A percentile compares a stretch with the other conserved stretches of the same genome.
Conservation (phyloP, 208 protist genomes). For the Angomonas ambiguus region DNA sequence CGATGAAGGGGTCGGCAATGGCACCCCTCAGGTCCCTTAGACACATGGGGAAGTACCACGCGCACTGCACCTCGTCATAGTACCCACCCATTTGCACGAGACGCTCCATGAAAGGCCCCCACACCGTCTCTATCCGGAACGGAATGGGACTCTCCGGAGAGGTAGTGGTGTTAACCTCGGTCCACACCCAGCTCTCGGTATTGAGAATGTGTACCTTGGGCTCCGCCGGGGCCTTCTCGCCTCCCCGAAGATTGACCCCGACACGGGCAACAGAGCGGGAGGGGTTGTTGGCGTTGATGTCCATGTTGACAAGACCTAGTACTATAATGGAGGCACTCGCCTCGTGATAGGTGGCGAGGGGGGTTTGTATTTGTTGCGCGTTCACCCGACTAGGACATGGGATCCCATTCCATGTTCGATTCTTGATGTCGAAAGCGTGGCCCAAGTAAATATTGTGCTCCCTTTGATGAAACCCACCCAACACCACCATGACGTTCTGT, state of each 20-base stretch:
- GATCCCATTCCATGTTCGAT: constrained; percentile 75
- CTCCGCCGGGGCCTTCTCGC: constrained; percentile 2
- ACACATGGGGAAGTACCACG: constrained; percentile 74
- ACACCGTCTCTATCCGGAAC: constrained; percentile 67
- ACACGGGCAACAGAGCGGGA: background rate
- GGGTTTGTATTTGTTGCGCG: constrained; percentile 73
- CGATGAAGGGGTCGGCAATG: constrained; percentile 3
- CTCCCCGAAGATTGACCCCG: background rate
- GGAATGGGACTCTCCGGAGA: constrained; percentile 75
- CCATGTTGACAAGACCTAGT: constrained; percentile 46
- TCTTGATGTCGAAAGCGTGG: constrained; percentile 77
- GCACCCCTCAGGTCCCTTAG: constrained; percentile 20
- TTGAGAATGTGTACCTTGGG: constrained; percentile 72
- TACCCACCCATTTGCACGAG: constrained; percentile 55
- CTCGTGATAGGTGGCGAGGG: constrained; percentile 41
- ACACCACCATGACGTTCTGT: constrained; percentile 57
- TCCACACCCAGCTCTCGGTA: constrained; percentile 62
- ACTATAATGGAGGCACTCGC: constrained; percentile 47
- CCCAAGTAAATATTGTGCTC: constrained; percentile 80
- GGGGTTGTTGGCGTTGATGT: background rate
- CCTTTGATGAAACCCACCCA: constrained; percentile 85
- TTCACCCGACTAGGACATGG: constrained; percentile 53
- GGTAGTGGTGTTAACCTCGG: constrained; percentile 44
- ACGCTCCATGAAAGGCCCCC: constrained; percentile 54
- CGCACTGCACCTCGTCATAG: constrained; percentile 51